Evolutionary conservation across 2,329 filamentous ascomycete genomes (phyloP).

Genomic region (Cadophora gregata): DNA sequence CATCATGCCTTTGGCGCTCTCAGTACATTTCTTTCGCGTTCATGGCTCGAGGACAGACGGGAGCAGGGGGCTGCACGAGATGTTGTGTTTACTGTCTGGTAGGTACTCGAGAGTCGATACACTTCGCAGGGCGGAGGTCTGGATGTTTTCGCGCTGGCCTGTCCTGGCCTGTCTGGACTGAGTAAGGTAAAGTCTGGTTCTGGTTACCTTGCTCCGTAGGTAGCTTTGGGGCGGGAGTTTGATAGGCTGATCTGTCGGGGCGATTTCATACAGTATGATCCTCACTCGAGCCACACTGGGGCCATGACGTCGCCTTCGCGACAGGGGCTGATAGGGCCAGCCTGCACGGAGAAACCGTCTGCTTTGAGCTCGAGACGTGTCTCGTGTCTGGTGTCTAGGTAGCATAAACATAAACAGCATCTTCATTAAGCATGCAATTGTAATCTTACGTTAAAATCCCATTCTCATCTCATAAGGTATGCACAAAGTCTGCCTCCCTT

Average conservation of each 20-base stretch:
- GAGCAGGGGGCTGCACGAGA: neutral
- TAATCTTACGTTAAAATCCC: no score
- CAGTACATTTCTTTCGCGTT: conserved; percentile 19
- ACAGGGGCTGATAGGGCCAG: neutral
- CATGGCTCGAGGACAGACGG: conserved; percentile 22
- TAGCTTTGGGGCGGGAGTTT: neutral
- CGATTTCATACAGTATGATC: neutral
- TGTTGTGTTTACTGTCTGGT: neutral
- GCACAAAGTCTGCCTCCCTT: neutral
- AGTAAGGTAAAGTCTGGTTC: neutral
- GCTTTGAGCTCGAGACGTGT: neutral
- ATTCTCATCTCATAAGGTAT: no score
- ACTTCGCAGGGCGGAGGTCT: neutral
- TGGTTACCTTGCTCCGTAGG: no score
- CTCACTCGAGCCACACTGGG: conserved; percentile 15
- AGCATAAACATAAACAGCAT: no score
- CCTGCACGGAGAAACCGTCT: neutral
- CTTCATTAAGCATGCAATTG: no score
- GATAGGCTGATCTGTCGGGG: conserved; percentile 7
- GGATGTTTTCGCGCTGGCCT: conserved; percentile 11
- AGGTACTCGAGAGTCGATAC: neutral
- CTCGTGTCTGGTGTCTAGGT: no score
- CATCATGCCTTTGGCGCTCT: conserved; percentile 32
- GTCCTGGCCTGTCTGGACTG: neutral
- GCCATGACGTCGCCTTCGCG: conserved; percentile 12